Conservation (phyloP, 176 grass and related monocot genomes). For the Phoenix dactylifera region DNA sequence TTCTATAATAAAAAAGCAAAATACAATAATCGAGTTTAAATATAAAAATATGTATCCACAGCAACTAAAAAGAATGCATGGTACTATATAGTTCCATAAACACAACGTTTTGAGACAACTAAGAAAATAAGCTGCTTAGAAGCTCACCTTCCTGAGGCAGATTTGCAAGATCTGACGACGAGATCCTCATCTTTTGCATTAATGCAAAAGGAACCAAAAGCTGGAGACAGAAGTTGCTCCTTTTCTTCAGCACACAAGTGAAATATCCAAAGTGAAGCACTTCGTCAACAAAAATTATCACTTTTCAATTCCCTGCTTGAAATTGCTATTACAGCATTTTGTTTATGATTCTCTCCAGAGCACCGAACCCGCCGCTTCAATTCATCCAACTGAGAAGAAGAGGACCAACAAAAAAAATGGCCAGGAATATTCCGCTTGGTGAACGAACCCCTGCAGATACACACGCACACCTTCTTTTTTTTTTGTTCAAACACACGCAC, state of each 20-base stretch:
- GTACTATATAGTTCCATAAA: too few relatives aligned
- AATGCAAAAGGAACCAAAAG: neutral
- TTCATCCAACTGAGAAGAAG: neutral
- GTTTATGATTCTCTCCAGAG: neutral
- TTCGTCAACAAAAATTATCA: neutral
- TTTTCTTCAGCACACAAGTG: neutral
- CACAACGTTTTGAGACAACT: too few relatives aligned
- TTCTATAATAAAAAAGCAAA: too few relatives aligned
- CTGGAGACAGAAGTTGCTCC: neutral
- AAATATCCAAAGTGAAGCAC: neutral
- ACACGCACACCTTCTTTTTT: neutral
- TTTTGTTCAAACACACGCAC: neutral
- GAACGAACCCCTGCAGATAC: neutral
- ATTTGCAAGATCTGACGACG: slow-evolving; percentile 5
- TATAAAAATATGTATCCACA: too few relatives aligned
- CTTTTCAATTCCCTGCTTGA: neutral
- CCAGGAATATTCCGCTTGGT: too few relatives aligned
- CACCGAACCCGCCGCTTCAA: neutral
- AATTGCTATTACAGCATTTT: neutral
- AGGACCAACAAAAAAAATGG: neutral
- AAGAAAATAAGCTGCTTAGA: slow-evolving; percentile 8
- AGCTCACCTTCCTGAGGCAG: slow-evolving; percentile 7
- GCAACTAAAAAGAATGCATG: too few relatives aligned
- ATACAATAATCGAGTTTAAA: too few relatives aligned
- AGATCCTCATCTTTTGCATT: slow-evolving; percentile 7